Conservation (phyloP, 192 early-diverging fungal species). For the Umbelopsis vinacea region DNA sequence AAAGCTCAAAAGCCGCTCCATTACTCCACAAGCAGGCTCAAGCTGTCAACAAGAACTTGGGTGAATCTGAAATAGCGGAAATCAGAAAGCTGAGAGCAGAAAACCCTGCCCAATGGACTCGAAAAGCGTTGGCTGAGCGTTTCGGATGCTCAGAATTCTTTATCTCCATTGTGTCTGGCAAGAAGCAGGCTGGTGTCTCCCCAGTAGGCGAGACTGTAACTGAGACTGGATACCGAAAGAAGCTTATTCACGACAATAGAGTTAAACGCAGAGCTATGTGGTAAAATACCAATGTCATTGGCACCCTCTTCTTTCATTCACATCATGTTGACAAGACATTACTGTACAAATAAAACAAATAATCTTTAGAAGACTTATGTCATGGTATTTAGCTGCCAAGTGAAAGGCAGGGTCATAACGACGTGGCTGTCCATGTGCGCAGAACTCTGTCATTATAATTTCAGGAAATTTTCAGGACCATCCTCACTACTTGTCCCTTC, state of each 20-base stretch:
- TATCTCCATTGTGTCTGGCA: conserved; percentile 36
- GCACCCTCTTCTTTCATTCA: not conserved
- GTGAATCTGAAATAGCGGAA: conserved; percentile 35
- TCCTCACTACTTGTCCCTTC: no score
- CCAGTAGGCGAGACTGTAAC: not conserved
- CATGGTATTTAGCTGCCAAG: not conserved
- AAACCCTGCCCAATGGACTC: conserved; percentile 44
- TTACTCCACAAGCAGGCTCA: not conserved
- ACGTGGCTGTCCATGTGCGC: not conserved
- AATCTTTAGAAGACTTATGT: not conserved
- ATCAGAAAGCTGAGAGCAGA: conserved; percentile 36
- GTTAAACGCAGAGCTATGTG: conserved; percentile 41
- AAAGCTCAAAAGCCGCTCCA: conserved; percentile 15
- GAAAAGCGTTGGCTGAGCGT: conserved; percentile 40
- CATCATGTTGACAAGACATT: not conserved
- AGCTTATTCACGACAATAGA: conserved; percentile 35
- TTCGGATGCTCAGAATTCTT: conserved; percentile 46
- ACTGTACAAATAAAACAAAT: conserved; percentile 18
- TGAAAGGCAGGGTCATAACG: not conserved
- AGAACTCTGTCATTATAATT: not conserved
- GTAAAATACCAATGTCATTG: conserved; percentile 9
- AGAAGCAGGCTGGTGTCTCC: not conserved
- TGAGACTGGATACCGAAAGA: conserved; percentile 36
- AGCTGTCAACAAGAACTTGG: conserved; percentile 9
- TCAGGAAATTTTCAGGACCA: no score